Evolutionary conservation across 805 yeast species (phyloP).

Genomic region (Wickerhamomyces hampshirensis): DNA sequence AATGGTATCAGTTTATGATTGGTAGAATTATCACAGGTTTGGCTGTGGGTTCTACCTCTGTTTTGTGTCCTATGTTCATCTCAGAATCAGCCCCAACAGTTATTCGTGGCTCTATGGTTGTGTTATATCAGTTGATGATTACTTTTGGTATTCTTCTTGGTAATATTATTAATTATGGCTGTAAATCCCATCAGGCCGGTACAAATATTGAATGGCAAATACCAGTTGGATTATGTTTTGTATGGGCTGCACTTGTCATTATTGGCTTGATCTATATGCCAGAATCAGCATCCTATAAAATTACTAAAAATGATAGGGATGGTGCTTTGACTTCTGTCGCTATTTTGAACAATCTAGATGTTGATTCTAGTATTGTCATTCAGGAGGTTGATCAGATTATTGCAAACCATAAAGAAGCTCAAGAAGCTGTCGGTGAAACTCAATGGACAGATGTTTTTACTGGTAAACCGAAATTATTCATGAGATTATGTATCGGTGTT

Average conservation of each 20-base stretch:
- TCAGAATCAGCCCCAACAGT: conserved; percentile 65
- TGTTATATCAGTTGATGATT: conserved; percentile 64
- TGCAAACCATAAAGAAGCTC: conserved; percentile 46
- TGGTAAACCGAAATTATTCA: conserved; percentile 51
- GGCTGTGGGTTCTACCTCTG: conserved; percentile 74
- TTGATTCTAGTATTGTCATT: conserved; percentile 43
- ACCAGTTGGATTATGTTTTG: conserved; percentile 49
- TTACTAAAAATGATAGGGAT: conserved; percentile 32
- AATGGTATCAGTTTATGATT: conserved; percentile 60
- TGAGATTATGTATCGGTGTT: conserved; percentile 53
- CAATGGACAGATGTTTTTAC: conserved; percentile 52
- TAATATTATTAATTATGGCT: conserved; percentile 62
- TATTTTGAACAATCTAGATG: conserved; percentile 42
- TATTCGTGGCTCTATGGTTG: conserved; percentile 69
- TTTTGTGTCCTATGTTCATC: conserved; percentile 70
- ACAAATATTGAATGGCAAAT: conserved; percentile 68
- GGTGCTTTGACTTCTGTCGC: conserved; percentile 53
- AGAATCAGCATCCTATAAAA: conserved; percentile 62
- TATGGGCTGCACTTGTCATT: conserved; percentile 30
- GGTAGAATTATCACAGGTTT: conserved; percentile 68
- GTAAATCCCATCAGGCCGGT: conserved; percentile 29
- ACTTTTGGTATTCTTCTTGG: conserved; percentile 71
- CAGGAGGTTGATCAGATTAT: conserved; percentile 45
- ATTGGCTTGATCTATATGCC: conserved; percentile 58
- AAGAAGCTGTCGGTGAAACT: conserved; percentile 45